Evolutionary conservation across 805 yeast genomes (phyloP).

Genomic region (Candida adriatica): DNA sequence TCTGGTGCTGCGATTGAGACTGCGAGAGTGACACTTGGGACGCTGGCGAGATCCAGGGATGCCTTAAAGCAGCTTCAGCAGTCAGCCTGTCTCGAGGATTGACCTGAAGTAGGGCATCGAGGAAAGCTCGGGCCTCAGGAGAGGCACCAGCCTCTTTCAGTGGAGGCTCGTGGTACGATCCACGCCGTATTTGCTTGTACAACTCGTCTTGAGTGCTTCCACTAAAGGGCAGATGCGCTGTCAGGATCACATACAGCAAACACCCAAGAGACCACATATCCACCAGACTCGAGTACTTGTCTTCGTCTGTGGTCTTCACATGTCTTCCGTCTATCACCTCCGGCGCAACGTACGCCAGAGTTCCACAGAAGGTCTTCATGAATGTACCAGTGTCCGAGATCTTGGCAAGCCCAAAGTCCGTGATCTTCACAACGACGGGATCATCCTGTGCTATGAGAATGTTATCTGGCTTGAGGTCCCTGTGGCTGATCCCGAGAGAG

Average conservation of each 20-base stretch:
- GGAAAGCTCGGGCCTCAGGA: conserved; percentile 62
- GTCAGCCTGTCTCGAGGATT: conserved; percentile 68
- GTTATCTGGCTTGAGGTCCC: conserved; percentile 96
- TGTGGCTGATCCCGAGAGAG: conserved; percentile 83
- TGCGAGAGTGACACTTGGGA: conserved; percentile 57
- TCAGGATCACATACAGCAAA: conserved; percentile 80
- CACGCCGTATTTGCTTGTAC: conserved; percentile 66
- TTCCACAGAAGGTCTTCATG: conserved; percentile 96
- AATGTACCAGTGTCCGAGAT: conserved; percentile 76
- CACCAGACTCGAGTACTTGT: conserved; percentile 71
- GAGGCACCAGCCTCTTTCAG: conserved; percentile 62
- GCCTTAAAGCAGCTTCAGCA: conserved; percentile 69
- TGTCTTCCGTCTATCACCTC: conserved; percentile 57
- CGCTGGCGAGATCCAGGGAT: conserved; percentile 62
- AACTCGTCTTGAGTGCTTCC: conserved; percentile 86
- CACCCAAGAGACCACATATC: conserved; percentile 99
- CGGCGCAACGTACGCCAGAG: conserved; percentile 95
- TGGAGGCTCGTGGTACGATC: conserved; percentile 75
- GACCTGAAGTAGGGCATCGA: conserved; percentile 63
- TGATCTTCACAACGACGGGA: conserved; percentile 85
- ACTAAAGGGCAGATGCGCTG: conserved; percentile 92
- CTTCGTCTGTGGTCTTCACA: conserved; percentile 21
- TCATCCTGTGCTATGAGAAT: conserved; percentile 84
- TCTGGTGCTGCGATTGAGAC: conserved; percentile 60
- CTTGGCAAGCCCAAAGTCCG: conserved; percentile 96